Evolutionary conservation across 306 rosid genomes (phyloP).

Genomic region (Heteromeles arbutifolia): DNA sequence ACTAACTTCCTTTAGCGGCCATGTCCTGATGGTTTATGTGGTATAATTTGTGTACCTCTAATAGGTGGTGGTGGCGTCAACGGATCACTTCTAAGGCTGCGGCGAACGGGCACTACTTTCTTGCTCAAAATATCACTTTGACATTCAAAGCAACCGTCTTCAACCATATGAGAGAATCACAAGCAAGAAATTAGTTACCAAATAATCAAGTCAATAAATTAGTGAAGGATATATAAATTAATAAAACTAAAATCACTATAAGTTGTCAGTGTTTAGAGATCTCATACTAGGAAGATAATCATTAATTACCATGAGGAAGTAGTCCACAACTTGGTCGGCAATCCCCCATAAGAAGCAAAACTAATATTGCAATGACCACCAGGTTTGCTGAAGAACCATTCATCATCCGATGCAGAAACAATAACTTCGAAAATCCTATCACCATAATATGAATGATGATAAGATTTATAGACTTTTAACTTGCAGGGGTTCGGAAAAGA

Average conservation of each 20-base stretch:
- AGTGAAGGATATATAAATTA: too few relatives aligned
- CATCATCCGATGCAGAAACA: background rate
- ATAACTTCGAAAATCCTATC: background rate
- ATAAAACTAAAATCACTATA: background rate
- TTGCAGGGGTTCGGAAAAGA: too few relatives aligned
- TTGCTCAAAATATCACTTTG: background rate
- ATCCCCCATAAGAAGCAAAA: background rate
- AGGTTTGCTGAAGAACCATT: background rate
- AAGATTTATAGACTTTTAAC: background rate
- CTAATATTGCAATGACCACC: background rate
- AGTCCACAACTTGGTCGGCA: background rate
- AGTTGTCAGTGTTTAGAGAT: background rate
- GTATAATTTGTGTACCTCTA: fast-evolving
- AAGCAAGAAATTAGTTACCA: background rate
- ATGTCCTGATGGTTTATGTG: too few relatives aligned
- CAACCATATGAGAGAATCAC: background rate
- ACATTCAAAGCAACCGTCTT: background rate
- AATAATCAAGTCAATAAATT: background rate
- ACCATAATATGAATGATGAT: background rate
- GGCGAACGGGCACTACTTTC: background rate
- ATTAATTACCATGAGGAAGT: background rate
- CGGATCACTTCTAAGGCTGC: background rate
- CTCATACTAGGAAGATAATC: background rate
- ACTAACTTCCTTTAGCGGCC: too few relatives aligned
- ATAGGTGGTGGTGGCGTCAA: background rate